These are phyloP conservation scores for Calendula officinalis DNA, from an alignment of 129 eudicot species.

Conservation along the genomic window DNA sequence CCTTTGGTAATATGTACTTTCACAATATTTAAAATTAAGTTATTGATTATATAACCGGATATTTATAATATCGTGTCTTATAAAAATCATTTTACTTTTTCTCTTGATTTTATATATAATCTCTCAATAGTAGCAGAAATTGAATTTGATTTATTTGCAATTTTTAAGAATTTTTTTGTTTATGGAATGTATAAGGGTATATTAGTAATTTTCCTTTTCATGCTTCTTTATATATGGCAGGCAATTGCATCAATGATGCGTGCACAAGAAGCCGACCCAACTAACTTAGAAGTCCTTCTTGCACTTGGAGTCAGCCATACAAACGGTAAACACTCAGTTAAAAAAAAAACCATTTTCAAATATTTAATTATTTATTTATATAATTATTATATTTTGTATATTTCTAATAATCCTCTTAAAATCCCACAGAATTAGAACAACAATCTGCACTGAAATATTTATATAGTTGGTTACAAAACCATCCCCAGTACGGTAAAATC, in stretches of 20 bases:
- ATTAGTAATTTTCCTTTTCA: not conserved
- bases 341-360: too few species aligned
- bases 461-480: conserved; percentile 83
- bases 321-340: conserved; percentile 52
- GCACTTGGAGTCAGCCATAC: conserved; percentile 99
- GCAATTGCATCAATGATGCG: conserved; percentile 96
- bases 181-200: not conserved
- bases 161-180: too few species aligned
- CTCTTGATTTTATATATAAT: too few species aligned
- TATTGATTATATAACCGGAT: too few species aligned
- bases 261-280: conserved; percentile 87
- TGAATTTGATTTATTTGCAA: too few species aligned
- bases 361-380: too few species aligned
- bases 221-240: conserved; percentile 34
- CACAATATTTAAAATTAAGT: too few species aligned
- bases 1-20: too few species aligned
- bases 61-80: too few species aligned
- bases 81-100: too few species aligned
- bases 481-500: conserved; percentile 72
- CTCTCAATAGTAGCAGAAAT: too few species aligned
- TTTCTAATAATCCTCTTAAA: too few species aligned
- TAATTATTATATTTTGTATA: not conserved
- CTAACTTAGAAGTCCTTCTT: conserved; percentile 94
- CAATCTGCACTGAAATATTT: conserved; percentile 86
- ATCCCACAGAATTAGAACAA: conserved; percentile 88